A percentile compares a stretch with the other conserved stretches of the same genome.
These are phyloP conservation scores for Chaetomiaceae sp. DNA, from an alignment of 2,329 filamentous ascomycete genomes.

Conservation along the genomic window DNA sequence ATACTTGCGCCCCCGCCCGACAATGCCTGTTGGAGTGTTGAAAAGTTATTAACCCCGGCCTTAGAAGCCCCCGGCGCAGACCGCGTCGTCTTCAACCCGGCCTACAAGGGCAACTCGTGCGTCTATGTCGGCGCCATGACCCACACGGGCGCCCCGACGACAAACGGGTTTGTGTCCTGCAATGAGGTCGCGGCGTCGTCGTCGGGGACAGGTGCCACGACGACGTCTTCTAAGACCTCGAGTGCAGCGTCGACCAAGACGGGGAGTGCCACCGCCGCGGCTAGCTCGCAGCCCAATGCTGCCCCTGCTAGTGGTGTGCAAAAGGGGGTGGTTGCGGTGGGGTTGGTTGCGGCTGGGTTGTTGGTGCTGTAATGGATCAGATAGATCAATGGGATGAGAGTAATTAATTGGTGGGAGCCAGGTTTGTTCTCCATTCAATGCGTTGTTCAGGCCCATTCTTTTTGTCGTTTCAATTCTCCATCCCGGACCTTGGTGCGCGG, in stretches of 20 bases:
- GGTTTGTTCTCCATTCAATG: no score
- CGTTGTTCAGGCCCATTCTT: no score
- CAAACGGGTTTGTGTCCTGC: constrained; percentile 18
- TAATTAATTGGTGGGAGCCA: not conserved
- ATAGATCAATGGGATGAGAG: no score
- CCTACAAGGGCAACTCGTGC: constrained; percentile 11
- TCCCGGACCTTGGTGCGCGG: no score
- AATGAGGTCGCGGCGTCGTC: not conserved
- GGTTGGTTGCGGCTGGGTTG: constrained; percentile 3
- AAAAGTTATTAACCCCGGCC: not conserved
- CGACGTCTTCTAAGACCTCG: not conserved
- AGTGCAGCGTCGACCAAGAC: not conserved
- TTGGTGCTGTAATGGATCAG: not conserved
- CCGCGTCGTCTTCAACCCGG: constrained; percentile 19
- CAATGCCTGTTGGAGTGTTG: no score
- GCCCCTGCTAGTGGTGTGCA: not conserved
- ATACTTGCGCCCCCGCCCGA: not conserved
- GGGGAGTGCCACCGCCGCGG: not conserved
- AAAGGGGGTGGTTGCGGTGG: not conserved
- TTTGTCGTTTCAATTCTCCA: no score
- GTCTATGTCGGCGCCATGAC: constrained; percentile 22
- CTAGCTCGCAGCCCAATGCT: not conserved
- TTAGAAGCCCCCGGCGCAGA: constrained; percentile 19
- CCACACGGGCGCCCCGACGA: constrained; percentile 15
- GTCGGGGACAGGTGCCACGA: not conserved